Evolutionary conservation across 2,329 filamentous ascomycete species (phyloP), one percentile per base, ranked within the genome.

Genomic region (Phoma sp.): DNA sequence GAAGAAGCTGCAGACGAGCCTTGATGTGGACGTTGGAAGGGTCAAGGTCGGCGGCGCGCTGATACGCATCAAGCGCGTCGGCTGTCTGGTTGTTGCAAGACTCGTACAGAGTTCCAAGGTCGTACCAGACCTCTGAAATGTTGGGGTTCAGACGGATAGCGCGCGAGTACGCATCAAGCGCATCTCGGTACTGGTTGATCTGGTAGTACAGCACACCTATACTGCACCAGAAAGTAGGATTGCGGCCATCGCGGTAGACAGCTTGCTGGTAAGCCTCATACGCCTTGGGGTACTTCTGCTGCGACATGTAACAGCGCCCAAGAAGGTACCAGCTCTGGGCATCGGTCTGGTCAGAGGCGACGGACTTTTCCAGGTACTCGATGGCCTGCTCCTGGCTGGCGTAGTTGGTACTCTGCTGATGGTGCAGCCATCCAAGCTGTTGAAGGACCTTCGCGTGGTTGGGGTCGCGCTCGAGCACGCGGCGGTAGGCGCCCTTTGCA

Each of bases 51-150:
- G 93, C 93, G 36, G 95, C 95, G 64, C 95, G 86, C 69, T 93
- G 90, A 74, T 98, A 99, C 5, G 95, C 95, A 75, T 99, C 95
- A 39, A 98, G 83, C 1, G 95, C 95, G 80, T 99, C 95, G 47
- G 88, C 91, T 54, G 96, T 96, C 77, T 99, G 95, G 78, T 98
- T 98, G 82, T 99, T 98, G 77, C 95, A 99, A 24, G 92, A 96
- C 75, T 99, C 95, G 71, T 99, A 99, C 81, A 99, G 72, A 66
- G 95, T 99, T 59, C 95, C 95, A 35, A 99, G 81, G 75, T 99
- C 95, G 76, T 98, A 99, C 95, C 95, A 99, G 46, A 99, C 95
- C 76, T 99, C 95, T 2, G 93, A 97, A 61, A 99, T 98, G 80
- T 96, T 97, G 4, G 95, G 95, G 73, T 98, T 99, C 67, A 99